phyloP scores from a whole-genome alignment of 495 filamentous ascomycete species.

The Bacidia gigantensis region DNA sequence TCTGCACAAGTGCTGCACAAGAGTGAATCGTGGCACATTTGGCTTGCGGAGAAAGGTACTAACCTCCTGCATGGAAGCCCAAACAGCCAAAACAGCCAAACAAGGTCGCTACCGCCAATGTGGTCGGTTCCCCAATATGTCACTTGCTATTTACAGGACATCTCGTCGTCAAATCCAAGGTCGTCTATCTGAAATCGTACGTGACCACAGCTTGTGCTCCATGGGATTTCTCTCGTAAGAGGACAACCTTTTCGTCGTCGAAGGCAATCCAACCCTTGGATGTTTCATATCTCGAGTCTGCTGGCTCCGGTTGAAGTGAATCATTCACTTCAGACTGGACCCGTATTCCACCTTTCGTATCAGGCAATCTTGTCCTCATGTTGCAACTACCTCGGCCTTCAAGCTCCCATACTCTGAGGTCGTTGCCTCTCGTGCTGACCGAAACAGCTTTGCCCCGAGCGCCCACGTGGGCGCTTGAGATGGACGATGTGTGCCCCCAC shows the following conservation, averaged over 20 bases:
- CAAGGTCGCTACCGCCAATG: neutral
- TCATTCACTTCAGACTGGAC: conserved; percentile 27
- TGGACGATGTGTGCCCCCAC: conserved; percentile 90
- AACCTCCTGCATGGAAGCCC: neutral
- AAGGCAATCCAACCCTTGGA: conserved; percentile 67
- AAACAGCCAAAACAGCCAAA: neutral
- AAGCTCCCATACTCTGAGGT: conserved; percentile 88
- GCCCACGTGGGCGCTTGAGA: conserved; percentile 75
- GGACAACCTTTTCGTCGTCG: conserved; percentile 84
- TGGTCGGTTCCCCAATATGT: neutral
- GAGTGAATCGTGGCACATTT: neutral
- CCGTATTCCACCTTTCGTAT: conserved; percentile 41
- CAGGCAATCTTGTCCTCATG: conserved; percentile 23
- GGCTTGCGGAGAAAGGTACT: neutral
- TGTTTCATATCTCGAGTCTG: conserved; percentile 14
- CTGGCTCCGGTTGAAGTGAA: neutral
- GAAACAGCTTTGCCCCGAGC: conserved; percentile 82
- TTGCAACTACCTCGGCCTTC: conserved; percentile 52
- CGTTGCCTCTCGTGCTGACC: conserved; percentile 66
- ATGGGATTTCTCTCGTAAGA: conserved; percentile 55
- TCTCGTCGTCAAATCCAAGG: no score
- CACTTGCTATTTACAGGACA: no score
- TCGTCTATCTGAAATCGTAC: conserved; percentile 75
- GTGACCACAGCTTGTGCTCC: conserved; percentile 66
- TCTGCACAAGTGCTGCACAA: neutral